Base-by-base conservation (phyloP, 768 basidiomycete species). In the Chalciporus pseudorubinellus region DNA sequence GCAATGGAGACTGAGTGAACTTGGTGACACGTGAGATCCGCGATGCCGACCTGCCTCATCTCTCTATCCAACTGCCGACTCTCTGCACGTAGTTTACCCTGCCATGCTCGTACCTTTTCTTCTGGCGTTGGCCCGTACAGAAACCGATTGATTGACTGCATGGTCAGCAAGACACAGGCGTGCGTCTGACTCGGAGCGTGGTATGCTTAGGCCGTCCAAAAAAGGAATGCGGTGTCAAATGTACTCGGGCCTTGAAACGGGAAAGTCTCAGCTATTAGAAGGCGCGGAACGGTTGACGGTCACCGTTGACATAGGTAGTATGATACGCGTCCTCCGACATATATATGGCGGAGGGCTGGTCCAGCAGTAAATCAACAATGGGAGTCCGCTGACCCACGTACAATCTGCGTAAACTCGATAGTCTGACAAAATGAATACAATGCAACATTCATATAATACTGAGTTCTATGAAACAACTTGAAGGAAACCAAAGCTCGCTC, bases 71-170 rank as follows among this genome's bases (percentile, higher is more conserved):
- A 72, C 53, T 80, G 77, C 21, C 97, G 81, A 63, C 84, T 78
- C 69, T 98, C 92, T 50, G 79, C 70, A 47, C 91, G 86, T 48
- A 99, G 74, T 70, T 90, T 93, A 18, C 77, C 61, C 69, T 98
- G 94, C 97, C 97, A 99, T 71, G 81, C 79, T 45, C 88, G 82
- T 12, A 98, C 87, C 63, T 82, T 85, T 74, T 99, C 97, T 70
- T 98, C 94, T 20, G 95, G 88, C 0, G 95, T 92, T 16, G 94
- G 95, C 3, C 97, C 97, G 73, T 98, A 98, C 40, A 99, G 72
- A 68, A 95, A 94, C 38, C 93, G 84, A 68, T 92, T 95, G 65
- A 98, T 87, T 29, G 85, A 72, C 69, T 92, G 89, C 89, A 93
- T 92, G 56, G 63, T 41, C 56, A 55, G 34, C 53, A 43, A 47